Evolutionary conservation across 257 asterid genomes (phyloP).

Genomic region (Solanum chilense): DNA sequence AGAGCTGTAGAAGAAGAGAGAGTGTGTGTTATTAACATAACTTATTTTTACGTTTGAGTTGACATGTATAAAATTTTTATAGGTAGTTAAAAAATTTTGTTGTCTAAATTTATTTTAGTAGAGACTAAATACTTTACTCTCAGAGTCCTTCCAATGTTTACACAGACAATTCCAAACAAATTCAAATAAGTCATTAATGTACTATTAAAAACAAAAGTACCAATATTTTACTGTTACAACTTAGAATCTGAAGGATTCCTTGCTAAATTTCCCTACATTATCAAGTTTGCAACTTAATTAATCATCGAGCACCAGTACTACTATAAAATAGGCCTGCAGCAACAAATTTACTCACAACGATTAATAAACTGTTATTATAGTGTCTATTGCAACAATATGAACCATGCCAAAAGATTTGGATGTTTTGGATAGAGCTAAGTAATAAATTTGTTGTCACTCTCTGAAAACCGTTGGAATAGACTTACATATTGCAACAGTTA

Average conservation of each 20-base stretch:
- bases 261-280: conserved; percentile 60
- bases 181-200: not conserved
- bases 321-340: too few relatives aligned
- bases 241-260: conserved; percentile 83
- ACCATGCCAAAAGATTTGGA: too few relatives aligned
- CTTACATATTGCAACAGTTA: too few relatives aligned
- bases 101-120: not conserved
- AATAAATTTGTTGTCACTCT: too few relatives aligned
- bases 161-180: not conserved
- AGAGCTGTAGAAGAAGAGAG: too few relatives aligned
- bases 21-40: not conserved
- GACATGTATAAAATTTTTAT: not conserved
- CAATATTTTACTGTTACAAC: conserved; percentile 34
- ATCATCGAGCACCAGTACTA: not conserved
- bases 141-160: not conserved
- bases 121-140: not conserved
- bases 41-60: not conserved
- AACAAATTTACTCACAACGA: too few relatives aligned
- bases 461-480: too few relatives aligned
- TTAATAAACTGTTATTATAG: too few relatives aligned
- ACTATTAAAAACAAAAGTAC: not conserved
- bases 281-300: not conserved
- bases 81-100: not conserved
- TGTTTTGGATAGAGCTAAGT: too few relatives aligned
- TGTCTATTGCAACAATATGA: too few relatives aligned